A percentile compares a stretch with the other conserved stretches of the same genome.
These are phyloP conservation scores for Symbiotaphrina buchneri DNA, from an alignment of 495 filamentous ascomycete genomes.

Conservation along the genomic window DNA sequence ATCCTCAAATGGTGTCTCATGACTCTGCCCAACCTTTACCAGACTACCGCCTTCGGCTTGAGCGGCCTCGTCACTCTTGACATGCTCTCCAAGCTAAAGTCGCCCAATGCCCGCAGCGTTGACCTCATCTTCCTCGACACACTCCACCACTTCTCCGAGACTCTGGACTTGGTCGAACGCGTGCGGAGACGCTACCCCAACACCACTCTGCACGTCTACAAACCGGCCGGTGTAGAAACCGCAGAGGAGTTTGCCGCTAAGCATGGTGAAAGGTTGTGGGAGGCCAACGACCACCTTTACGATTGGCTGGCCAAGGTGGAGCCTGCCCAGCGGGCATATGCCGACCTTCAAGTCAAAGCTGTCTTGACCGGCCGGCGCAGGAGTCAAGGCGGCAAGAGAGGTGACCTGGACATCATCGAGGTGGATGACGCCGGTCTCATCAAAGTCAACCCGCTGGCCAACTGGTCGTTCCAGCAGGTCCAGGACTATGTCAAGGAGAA, in stretches of 20 bases:
- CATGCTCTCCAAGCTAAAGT: slow-evolving; percentile 73
- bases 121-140: slow-evolving; percentile 96
- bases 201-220: slow-evolving; percentile 68
- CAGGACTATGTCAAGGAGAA: slow-evolving; percentile 65
- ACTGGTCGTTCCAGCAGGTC: slow-evolving; percentile 85
- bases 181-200: slow-evolving; percentile 56
- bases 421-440: slow-evolving; percentile 79
- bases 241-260: slow-evolving; percentile 54
- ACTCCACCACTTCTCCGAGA: slow-evolving; percentile 86
- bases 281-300: slow-evolving; percentile 68
- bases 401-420: slow-evolving; percentile 72
- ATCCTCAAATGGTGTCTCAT: slow-evolving; percentile 82
- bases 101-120: slow-evolving; percentile 39
- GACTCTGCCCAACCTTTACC: slow-evolving; percentile 76
- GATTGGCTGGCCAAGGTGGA: slow-evolving; percentile 97
- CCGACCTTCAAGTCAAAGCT: slow-evolving; percentile 70
- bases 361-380: slow-evolving; percentile 85
- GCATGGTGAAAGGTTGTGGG: slow-evolving; percentile 72
- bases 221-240: slow-evolving; percentile 47
- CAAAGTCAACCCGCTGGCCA: slow-evolving; percentile 97
- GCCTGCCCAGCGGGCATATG: slow-evolving; percentile 80
- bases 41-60: slow-evolving; percentile 92
- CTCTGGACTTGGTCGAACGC: slow-evolving; percentile 56
- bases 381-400: slow-evolving; percentile 85
- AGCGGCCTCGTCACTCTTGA: slow-evolving; percentile 87